Evolutionary conservation across 148 eudicot species (phyloP), one percentile per base, ranked within the genome.

Genomic region (Simmondsia chinensis): DNA sequence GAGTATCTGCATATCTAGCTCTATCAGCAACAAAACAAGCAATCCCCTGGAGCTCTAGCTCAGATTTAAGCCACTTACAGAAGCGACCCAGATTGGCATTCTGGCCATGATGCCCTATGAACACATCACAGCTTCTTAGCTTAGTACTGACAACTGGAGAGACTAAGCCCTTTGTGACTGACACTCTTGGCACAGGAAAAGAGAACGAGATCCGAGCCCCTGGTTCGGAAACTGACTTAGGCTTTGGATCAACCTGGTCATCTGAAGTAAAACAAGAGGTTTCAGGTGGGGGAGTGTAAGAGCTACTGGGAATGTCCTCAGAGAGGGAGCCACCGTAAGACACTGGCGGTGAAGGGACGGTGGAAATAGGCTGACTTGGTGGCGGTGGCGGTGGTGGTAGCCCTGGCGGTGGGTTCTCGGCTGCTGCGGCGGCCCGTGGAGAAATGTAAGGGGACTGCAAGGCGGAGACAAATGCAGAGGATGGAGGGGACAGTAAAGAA

Each of bases 61-160:
- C 94, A 11, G 93, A 82, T 48, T 82, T 87, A 10, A 87, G 77
- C 96, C 96, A 87, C 69, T 76, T 87, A 33, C 93, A 82, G 56
- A 76, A 77, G 20, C 96, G 61, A 3, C 59, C 54, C 54, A 84
- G 22, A 43, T 69, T 76, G n/a, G 71, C 70, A 65, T 64, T 74
- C 22, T 74, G 82, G 7, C 93, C 82, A 42, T 82, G 79, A 46
- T 63, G 82, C 6, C 96, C 96, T 29, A 82, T 76, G 50, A 66
- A 87, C 33, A 87, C 96, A 51, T 87, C 96, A 29, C 94, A 82
- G 71, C 94, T 82, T 42, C 96, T 71, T 2, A 87, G 69, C 30
- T 79, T 82, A 12, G 87, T 69, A 54, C 74, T 79, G 34, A 72
- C 69, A n/a, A 72, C 70, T 16, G 94, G 71, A 2, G 94, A 79